Base-by-base conservation (phyloP, 768 basidiomycete genomes). In the Ephemerocybe angulata region DNA sequence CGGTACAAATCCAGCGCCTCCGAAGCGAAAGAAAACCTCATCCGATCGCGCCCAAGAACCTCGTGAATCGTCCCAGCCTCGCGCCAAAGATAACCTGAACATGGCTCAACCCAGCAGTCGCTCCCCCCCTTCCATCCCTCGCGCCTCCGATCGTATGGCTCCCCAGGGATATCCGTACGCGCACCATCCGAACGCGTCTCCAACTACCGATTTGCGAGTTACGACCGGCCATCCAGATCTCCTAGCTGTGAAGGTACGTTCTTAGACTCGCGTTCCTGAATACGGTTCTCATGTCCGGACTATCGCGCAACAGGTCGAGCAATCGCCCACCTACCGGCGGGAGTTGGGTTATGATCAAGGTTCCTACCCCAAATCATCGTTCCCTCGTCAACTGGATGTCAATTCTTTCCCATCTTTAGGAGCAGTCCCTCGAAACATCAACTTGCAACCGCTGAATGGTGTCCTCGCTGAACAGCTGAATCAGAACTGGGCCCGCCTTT, bases 1-100 rank as follows among this genome's bases (percentile, higher is more conserved):
- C 58, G 79, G 75, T 50, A 73, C 79, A 58, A 72, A 68, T 51
- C 65, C 76, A 15, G 77, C 82, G 54, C 72, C 80, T 54, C 67
- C 77, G 48, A 85, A 85, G 69, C 77, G 81, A 64, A 53, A 43
- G 52, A 53, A 53, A 28, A 53, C 30, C 12, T 27, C 38, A 6
- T 11, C 37, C 37, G 50, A 28, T 50, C 30, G 49, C 13, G 27
- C 28, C 50, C 37, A 40, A 21, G n/a, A 52, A 52, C 37, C 27
- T 22, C 49, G 49, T 13, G 31, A 22, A 22, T 59, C 28, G 57
- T 60, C 41, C 12, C 41, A 42, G 22, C 22, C 41, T 42, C 41
- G 41, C 12, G 41, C 41, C 41, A 42, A 42, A 42, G 41, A 42
- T 22, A 42, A 42, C 41, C 12, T 37, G 2, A 37, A 12, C 13